A percentile compares a stretch with the other conserved stretches of the same genome.
These are phyloP conservation scores for Penicillium brasilianum DNA, from an alignment of 2,329 filamentous ascomycete genomes.

Conservation along the genomic window DNA sequence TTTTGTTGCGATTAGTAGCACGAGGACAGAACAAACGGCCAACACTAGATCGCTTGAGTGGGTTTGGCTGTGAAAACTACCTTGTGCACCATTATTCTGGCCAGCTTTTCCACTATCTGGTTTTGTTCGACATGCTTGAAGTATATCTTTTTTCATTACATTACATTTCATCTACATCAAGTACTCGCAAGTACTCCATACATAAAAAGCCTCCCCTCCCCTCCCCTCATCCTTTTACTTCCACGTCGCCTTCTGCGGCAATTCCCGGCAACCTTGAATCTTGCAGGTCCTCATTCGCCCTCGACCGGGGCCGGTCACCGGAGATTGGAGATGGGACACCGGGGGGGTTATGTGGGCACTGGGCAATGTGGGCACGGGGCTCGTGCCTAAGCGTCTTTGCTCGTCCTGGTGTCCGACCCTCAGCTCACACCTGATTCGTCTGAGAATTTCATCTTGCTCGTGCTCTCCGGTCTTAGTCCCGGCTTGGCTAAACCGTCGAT, in stretches of 20 bases:
- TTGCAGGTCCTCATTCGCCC: slow-evolving; percentile 18
- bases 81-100: neutral
- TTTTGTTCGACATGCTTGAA: neutral
- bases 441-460: neutral
- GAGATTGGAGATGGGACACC: slow-evolving; percentile 25
- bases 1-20: neutral
- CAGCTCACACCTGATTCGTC: neutral
- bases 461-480: neutral
- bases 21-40: neutral
- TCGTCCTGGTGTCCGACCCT: slow-evolving; percentile 3
- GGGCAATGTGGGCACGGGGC: slow-evolving; percentile 16
- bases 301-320: slow-evolving; percentile 26
- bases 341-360: slow-evolving; percentile 8
- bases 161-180: neutral
- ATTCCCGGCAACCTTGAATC: slow-evolving; percentile 27
- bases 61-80: neutral
- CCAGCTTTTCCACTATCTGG: neutral
- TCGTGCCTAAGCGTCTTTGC: slow-evolving; percentile 20
- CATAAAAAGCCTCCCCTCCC: neutral
- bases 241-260: slow-evolving; percentile 21
- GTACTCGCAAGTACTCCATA: neutral
- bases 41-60: no score
- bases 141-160: neutral
- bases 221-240: neutral
- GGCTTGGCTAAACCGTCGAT: neutral